These are phyloP conservation scores for Globisporangium radiosum DNA, from an alignment of 352 stramenopile genomes.

Conservation along the genomic window DNA sequence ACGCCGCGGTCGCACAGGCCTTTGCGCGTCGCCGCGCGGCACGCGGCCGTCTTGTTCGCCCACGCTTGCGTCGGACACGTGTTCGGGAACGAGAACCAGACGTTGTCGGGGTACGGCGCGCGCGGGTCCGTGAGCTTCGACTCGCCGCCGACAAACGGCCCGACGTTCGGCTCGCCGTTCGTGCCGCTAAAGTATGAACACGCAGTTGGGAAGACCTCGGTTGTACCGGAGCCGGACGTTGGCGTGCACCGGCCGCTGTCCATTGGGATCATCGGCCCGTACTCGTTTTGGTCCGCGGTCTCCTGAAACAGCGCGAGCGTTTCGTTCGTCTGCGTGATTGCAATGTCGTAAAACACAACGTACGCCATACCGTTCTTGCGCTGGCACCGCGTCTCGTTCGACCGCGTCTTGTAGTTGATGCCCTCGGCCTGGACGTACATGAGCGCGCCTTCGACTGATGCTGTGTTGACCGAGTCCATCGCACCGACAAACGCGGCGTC, in stretches of 20 bases:
- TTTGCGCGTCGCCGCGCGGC: conserved; percentile 31
- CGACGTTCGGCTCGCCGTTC: conserved; percentile 46
- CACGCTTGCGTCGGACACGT: conserved; percentile 50
- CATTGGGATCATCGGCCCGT: conserved; percentile 63
- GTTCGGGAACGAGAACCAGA: conserved; percentile 74
- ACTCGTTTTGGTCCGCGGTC: conserved; percentile 45
- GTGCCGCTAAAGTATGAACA: conserved; percentile 72
- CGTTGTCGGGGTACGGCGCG: conserved; percentile 37
- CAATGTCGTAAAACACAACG: conserved; percentile 73
- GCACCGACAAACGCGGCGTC: conserved; percentile 46
- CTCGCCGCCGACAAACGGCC: conserved; percentile 52
- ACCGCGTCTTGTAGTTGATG: conserved; percentile 74
- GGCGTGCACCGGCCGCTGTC: conserved; percentile 60
- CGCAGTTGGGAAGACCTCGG: conserved; percentile 30
- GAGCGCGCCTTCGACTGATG: conserved; percentile 70
- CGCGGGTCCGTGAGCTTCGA: conserved; percentile 28
- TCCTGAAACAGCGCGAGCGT: conserved; percentile 64
- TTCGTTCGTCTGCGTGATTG: conserved; percentile 74
- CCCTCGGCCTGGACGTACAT: conserved; percentile 86
- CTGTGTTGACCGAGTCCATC: conserved; percentile 81
- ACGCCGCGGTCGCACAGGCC: conserved; percentile 50
- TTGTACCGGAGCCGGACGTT: conserved; percentile 12
- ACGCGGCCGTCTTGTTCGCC: conserved; percentile 38
- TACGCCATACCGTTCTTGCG: conserved; percentile 56
- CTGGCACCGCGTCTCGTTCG: conserved; percentile 39